These are phyloP conservation scores for Porphyrellus cyaneotinctus DNA, from an alignment of 768 basidiomycete genomes.

Conservation along the genomic window DNA sequence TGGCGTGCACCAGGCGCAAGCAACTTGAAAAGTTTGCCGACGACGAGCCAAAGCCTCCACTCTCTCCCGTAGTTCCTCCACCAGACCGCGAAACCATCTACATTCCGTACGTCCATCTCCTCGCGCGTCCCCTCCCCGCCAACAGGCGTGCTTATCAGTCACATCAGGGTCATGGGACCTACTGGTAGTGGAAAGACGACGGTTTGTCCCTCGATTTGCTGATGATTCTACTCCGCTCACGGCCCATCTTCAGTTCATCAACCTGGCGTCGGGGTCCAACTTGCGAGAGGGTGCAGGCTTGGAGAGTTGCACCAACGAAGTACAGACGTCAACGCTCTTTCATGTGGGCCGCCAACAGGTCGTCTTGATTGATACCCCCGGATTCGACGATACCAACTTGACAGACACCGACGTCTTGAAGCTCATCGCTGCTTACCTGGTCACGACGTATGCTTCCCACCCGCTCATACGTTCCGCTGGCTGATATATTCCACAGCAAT, in stretches of 20 bases:
- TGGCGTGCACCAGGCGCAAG: slow-evolving; percentile 25
- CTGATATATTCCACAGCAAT: slow-evolving; percentile 26
- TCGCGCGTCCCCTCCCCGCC: background rate
- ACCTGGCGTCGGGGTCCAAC: slow-evolving; percentile 31
- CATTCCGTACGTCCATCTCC: slow-evolving; percentile 21
- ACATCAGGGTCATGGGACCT: slow-evolving; percentile 31
- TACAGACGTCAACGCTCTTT: slow-evolving; percentile 29
- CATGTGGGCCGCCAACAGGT: slow-evolving; percentile 34
- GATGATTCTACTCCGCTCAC: background rate
- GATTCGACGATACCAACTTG: slow-evolving; percentile 52
- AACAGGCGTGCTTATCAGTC: slow-evolving; percentile 22
- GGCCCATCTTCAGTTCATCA: slow-evolving; percentile 33
- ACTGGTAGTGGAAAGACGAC: slow-evolving; percentile 36
- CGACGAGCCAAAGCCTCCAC: slow-evolving; percentile 24
- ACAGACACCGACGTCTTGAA: slow-evolving; percentile 50
- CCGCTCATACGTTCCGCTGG: background rate
- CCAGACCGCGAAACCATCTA: slow-evolving; percentile 26
- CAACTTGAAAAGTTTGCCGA: slow-evolving; percentile 24
- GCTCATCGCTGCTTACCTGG: slow-evolving; percentile 43
- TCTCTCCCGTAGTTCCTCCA: slow-evolving; percentile 8
- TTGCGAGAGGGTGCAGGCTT: slow-evolving; percentile 32
- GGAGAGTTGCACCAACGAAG: slow-evolving; percentile 34
- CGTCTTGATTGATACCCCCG: slow-evolving; percentile 56
- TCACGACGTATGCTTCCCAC: slow-evolving; percentile 26
- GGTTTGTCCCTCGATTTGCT: slow-evolving; percentile 15